Percentiles rank a stretch among this genome's conserved stretches.
Conservation (phyloP, 192 early-diverging fungal genomes). For the Obelidium mucronatum region DNA sequence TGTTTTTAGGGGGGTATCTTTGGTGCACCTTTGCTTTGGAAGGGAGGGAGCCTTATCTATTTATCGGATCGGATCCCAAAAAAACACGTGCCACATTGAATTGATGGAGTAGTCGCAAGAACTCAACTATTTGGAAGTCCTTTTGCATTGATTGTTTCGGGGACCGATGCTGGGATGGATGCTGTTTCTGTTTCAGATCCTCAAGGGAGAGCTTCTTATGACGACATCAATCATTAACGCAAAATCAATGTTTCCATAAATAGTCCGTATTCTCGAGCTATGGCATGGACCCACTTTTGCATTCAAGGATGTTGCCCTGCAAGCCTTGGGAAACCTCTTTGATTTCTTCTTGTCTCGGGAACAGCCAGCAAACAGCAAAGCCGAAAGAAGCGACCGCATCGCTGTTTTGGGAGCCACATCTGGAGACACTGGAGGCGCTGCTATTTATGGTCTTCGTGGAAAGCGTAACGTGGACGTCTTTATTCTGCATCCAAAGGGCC, state of each 20-base stretch:
- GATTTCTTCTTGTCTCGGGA: conserved; percentile 91
- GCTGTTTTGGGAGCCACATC: conserved; percentile 96
- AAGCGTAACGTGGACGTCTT: conserved; percentile 94
- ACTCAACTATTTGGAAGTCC: no score
- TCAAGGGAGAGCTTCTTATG: no score
- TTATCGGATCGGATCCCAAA: no score
- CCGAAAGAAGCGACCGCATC: conserved; percentile 38
- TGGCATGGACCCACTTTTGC: conserved; percentile 98
- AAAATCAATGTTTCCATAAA: no score
- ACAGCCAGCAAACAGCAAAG: conserved; percentile 22
- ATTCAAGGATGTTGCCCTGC: conserved; percentile 98
- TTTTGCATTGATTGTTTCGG: no score
- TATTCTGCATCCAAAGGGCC: conserved; percentile 89
- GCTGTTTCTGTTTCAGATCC: no score
- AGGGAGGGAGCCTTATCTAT: no score
- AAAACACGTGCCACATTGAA: no score
- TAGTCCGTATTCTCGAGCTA: conserved; percentile 78
- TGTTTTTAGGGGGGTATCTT: no score
- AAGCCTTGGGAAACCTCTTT: conserved; percentile 96
- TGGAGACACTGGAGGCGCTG: conserved; percentile 98
- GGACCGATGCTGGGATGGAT: no score
- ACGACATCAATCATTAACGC: not conserved
- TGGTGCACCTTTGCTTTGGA: no score
- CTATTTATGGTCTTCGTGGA: conserved; percentile 93
- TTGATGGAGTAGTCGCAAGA: no score